phyloP scores from a whole-genome alignment of 1,284 basidiomycete genomes.

The Farysia itapuensis region DNA sequence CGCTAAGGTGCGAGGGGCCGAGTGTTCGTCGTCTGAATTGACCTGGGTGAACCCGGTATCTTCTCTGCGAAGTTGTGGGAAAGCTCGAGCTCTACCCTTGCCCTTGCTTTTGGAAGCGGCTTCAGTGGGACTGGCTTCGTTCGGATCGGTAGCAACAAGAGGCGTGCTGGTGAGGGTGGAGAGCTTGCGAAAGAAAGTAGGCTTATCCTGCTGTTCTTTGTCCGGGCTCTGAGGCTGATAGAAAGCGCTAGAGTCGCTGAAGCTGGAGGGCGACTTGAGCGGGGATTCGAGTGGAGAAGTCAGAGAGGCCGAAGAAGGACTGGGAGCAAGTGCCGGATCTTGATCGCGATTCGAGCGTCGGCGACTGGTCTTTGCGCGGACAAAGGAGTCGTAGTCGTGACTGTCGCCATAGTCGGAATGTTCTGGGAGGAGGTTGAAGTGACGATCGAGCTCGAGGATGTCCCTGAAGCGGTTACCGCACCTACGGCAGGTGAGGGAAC shows the following conservation, averaged over 20 bases:
- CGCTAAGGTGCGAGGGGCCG: too few species aligned
- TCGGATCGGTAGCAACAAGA: neutral
- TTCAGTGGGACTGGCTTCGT: neutral
- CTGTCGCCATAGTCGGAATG: slow-evolving; percentile 25
- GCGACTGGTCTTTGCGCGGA: slow-evolving; percentile 10
- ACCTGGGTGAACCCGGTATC: slow-evolving; percentile 8
- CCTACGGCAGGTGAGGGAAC: slow-evolving; percentile 16
- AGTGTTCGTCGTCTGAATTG: slow-evolving; percentile 1
- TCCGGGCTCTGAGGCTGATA: slow-evolving; percentile 1
- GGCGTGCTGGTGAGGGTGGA: slow-evolving; percentile 4
- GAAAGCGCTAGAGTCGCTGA: slow-evolving; percentile 16
- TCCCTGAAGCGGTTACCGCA: slow-evolving; percentile 28
- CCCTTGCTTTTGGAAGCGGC: slow-evolving; percentile 4
- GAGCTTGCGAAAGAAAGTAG: slow-evolving; percentile 14
- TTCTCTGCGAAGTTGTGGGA: slow-evolving; percentile 10
- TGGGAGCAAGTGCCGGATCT: too few species aligned
- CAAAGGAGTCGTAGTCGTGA: slow-evolving; percentile 16
- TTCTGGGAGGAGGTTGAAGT: slow-evolving; percentile 26
- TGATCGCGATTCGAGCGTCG: neutral
- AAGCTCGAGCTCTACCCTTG: slow-evolving; percentile 10
- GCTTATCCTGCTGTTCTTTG: slow-evolving; percentile 1
- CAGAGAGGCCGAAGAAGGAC: neutral
- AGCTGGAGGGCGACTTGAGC: slow-evolving; percentile 1
- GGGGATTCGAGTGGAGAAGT: neutral
- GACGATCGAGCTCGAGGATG: slow-evolving; percentile 17